A percentile compares a stretch with the other conserved stretches of the same genome.
Evolutionary conservation across 441 rosid species (phyloP).

Genomic region (Rhodomyrtus psidioides): DNA sequence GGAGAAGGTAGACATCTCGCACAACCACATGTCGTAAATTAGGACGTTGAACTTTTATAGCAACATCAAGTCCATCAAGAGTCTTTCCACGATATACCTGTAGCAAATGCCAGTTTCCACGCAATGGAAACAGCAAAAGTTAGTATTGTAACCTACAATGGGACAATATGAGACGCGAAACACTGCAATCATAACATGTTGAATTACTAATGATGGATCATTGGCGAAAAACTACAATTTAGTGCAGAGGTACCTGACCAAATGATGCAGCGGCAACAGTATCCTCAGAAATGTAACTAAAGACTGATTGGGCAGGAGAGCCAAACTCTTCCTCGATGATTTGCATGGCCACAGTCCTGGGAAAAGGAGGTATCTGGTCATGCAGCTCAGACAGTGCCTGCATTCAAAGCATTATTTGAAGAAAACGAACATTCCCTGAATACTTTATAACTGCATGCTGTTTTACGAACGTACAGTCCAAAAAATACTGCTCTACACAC

Average conservation of each 20-base stretch:
- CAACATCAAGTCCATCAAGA: conserved; percentile 72
- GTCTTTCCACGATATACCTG: conserved; percentile 85
- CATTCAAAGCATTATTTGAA: conserved; percentile 10
- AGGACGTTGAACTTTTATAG: conserved; percentile 98
- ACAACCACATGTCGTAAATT: conserved; percentile 74
- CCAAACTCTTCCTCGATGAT: conserved; percentile 88
- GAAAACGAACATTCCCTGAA: background rate
- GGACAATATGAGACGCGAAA: background rate
- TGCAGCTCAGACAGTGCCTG: conserved; percentile 95
- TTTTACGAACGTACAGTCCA: background rate
- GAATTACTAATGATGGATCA: background rate
- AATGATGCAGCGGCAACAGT: conserved; percentile 96
- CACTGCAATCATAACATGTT: background rate
- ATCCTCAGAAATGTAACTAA: conserved; percentile 73
- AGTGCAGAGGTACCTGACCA: conserved; percentile 65
- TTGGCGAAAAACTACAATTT: background rate
- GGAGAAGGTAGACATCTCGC: conserved; percentile 84
- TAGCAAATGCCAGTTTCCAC: conserved; percentile 9
- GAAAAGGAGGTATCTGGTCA: conserved; percentile 91
- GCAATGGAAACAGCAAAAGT: conserved; percentile 2
- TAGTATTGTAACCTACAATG: background rate
- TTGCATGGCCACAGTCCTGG: conserved; percentile 62
- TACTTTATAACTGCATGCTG: background rate
- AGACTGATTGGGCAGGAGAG: conserved; percentile 59
- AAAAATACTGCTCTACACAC: background rate